These are phyloP conservation scores for Cicer pinnatifidum DNA, from an alignment of 306 rosid species.

Conservation along the genomic window DNA sequence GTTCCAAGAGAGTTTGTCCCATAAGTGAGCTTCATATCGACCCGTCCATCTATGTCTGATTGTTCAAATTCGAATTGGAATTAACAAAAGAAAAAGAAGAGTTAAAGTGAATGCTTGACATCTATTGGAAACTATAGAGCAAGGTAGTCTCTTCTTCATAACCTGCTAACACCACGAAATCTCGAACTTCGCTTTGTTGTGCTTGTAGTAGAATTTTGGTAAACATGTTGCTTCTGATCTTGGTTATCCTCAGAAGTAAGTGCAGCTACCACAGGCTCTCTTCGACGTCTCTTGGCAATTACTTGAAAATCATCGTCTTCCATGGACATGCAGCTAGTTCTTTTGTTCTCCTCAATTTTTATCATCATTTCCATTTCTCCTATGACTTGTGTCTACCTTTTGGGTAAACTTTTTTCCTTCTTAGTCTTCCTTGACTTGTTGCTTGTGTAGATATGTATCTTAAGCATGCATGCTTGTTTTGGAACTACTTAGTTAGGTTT, in stretches of 20 bases:
- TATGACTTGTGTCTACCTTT: neutral
- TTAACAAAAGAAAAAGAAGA: constrained; percentile 31
- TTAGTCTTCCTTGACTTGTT: constrained; percentile 13
- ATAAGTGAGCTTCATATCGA: constrained; percentile 76
- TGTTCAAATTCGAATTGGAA: neutral
- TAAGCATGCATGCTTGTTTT: constrained; percentile 41
- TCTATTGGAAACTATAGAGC: neutral
- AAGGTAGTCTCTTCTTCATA: neutral
- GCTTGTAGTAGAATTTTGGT: constrained; percentile 52
- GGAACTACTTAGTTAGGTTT: constrained; percentile 40
- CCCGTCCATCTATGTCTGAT: constrained; percentile 86
- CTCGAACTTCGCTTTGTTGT: constrained; percentile 71
- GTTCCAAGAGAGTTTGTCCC: constrained; percentile 89
- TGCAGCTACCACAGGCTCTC: constrained; percentile 46
- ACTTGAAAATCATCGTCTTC: constrained; percentile 47
- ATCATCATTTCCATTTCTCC: constrained; percentile 50
- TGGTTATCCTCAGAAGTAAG: constrained; percentile 35
- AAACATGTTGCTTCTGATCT: constrained; percentile 43
- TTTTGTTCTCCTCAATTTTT: constrained; percentile 54
- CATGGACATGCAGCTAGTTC: constrained; percentile 39
- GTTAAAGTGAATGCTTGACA: neutral
- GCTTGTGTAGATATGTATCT: constrained; percentile 20
- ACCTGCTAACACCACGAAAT: constrained; percentile 80
- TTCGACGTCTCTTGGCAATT: constrained; percentile 58
- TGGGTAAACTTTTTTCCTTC: neutral